phyloP scores from a whole-genome alignment of 768 basidiomycete species.

The Lactarius trivialis region DNA sequence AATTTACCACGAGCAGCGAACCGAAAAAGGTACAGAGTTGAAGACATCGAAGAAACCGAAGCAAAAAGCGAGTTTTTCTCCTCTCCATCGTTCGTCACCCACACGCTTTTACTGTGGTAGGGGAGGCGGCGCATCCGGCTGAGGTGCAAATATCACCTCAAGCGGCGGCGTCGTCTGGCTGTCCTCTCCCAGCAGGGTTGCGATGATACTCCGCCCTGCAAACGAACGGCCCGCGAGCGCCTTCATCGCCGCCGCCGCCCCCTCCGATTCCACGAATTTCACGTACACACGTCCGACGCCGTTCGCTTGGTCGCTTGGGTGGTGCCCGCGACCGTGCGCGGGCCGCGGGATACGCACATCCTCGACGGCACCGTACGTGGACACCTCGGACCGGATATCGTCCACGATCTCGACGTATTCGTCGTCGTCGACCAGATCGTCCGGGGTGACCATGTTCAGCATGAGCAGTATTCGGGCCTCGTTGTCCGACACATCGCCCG shows the following conservation, averaged over 20 bases:
- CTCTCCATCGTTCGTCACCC: neutral
- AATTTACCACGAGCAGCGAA: neutral
- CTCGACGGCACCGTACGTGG: conserved; percentile 70
- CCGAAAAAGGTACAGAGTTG: neutral
- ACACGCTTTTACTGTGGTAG: conserved; percentile 39
- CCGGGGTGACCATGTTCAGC: conserved; percentile 96
- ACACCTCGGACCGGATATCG: conserved; percentile 89
- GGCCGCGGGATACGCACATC: conserved; percentile 88
- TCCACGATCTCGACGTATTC: conserved; percentile 94
- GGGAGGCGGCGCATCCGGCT: conserved; percentile 77
- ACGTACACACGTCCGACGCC: conserved; percentile 97
- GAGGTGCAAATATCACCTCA: conserved; percentile 75
- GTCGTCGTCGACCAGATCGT: conserved; percentile 83
- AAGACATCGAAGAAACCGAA: conserved; percentile 2
- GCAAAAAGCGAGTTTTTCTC: conserved; percentile 5
- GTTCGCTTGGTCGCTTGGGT: conserved; percentile 62
- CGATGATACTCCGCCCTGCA: conserved; percentile 80
- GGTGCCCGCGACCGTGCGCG: conserved; percentile 34
- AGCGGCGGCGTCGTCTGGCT: conserved; percentile 82
- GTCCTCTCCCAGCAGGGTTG: conserved; percentile 75
- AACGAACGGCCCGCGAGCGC: conserved; percentile 86
- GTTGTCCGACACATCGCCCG: conserved; percentile 52
- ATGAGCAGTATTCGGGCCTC: conserved; percentile 82
- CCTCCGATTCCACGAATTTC: conserved; percentile 59
- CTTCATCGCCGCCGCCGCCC: conserved; percentile 69